phyloP scores from a whole-genome alignment of 129 eudicot genomes.

The Sambucus nigra region DNA sequence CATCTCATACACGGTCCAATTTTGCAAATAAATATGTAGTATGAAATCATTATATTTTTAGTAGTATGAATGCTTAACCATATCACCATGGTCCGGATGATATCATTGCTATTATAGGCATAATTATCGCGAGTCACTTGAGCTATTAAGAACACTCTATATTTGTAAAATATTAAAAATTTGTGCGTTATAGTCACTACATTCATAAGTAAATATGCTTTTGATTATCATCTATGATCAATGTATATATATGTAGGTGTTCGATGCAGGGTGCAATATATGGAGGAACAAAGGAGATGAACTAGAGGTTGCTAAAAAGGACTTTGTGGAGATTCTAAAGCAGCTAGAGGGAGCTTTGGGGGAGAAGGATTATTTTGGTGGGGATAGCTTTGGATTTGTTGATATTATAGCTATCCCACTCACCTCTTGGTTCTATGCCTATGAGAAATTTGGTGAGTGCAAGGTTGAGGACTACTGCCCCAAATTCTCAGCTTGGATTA shows the following conservation, averaged over 20 bases:
- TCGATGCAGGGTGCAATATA: slow-evolving; percentile 45
- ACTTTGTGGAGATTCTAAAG: slow-evolving; percentile 47
- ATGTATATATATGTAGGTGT: slow-evolving; percentile 21
- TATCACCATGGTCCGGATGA: too few species aligned
- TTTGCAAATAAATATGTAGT: too few species aligned
- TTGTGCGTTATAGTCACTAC: too few species aligned
- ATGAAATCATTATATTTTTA: too few species aligned
- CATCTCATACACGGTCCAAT: too few species aligned
- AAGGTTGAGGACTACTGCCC: slow-evolving; percentile 64
- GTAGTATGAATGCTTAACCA: too few species aligned
- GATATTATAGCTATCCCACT: slow-evolving; percentile 46
- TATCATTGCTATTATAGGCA: too few species aligned
- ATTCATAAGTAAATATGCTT: too few species aligned
- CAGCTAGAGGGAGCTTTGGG: slow-evolving; percentile 60
- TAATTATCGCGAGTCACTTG: too few species aligned
- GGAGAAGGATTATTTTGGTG: slow-evolving; percentile 44
- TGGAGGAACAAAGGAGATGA: slow-evolving; percentile 48
- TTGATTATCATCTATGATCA: too few species aligned
- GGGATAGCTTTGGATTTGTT: slow-evolving; percentile 54
- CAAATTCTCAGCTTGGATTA: slow-evolving; percentile 51
- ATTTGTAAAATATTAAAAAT: too few species aligned
- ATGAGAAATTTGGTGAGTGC: slow-evolving; percentile 53
- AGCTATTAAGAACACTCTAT: too few species aligned
- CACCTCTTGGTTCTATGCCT: slow-evolving; percentile 55
- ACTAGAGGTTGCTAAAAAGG: slow-evolving; percentile 50